phyloP scores from a whole-genome alignment of 2,329 filamentous ascomycete species.

The Aureobasidium sp. region DNA sequence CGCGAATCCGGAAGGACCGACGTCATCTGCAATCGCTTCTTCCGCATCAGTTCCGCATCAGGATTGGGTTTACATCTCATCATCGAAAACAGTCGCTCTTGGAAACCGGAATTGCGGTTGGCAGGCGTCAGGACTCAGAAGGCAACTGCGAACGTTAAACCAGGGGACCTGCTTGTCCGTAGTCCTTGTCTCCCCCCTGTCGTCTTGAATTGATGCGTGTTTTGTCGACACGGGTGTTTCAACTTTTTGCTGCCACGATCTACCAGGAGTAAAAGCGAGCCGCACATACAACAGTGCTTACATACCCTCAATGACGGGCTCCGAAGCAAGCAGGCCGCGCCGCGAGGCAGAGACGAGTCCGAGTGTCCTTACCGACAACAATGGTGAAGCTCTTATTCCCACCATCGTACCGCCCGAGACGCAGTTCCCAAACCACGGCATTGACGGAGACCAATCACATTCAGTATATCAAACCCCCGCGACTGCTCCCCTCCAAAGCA shows the following conservation, averaged over 20 bases:
- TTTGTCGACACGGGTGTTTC: neutral
- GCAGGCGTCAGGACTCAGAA: too few relatives aligned
- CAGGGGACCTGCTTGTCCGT: neutral
- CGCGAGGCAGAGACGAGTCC: neutral
- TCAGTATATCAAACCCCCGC: neutral
- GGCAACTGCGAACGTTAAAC: neutral
- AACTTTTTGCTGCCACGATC: neutral
- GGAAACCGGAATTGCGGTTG: slow-evolving; percentile 3
- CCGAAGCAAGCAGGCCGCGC: neutral
- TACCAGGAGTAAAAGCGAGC: neutral
- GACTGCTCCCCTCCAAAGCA: neutral
- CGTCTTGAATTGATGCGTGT: neutral
- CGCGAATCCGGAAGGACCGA: neutral
- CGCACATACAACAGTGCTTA: neutral
- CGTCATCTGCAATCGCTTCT: neutral
- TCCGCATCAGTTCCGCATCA: neutral
- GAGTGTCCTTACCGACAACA: slow-evolving; percentile 1
- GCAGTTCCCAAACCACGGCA: neutral
- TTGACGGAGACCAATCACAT: neutral
- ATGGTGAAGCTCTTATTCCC: neutral
- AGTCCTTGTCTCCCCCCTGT: neutral
- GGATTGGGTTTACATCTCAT: neutral
- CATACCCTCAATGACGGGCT: neutral
- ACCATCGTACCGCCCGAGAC: slow-evolving; percentile 8
- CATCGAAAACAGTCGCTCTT: neutral